Percentiles rank a stretch among this genome's conserved stretches.
phyloP scores from a whole-genome alignment of 2,329 filamentous ascomycete species.

The Talaromyces funiculosus region DNA sequence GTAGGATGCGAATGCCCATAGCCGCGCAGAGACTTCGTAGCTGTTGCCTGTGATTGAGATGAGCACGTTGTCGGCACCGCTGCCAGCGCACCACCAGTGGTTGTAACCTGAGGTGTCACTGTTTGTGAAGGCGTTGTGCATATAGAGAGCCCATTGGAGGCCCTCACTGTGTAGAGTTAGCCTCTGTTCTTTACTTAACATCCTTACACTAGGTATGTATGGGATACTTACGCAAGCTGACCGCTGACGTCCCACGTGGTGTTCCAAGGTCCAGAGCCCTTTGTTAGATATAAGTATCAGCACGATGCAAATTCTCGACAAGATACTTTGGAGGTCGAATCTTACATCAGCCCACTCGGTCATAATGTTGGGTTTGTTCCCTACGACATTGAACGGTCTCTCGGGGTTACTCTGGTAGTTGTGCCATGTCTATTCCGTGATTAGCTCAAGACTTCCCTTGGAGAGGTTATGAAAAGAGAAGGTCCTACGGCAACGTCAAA shows the following conservation, averaged over 20 bases:
- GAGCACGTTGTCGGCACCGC: background rate
- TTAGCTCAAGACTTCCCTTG: background rate
- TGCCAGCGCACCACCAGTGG: background rate
- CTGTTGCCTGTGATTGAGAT: background rate
- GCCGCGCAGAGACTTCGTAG: background rate
- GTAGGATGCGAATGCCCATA: background rate
- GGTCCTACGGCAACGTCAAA: background rate
- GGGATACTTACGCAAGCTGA: background rate
- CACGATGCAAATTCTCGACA: background rate
- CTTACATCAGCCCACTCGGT: background rate
- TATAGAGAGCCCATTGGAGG: background rate
- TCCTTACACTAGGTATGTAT: background rate
- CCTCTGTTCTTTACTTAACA: background rate
- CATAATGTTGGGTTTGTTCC: background rate
- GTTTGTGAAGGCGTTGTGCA: background rate
- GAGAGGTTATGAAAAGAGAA: background rate
- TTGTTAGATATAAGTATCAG: background rate
- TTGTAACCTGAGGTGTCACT: background rate
- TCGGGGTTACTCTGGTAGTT: background rate
- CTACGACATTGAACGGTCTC: background rate
- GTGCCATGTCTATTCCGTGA: background rate
- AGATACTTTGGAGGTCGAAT: background rate
- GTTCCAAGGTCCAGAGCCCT: background rate
- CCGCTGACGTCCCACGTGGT: background rate
- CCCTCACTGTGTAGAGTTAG: background rate